Evolutionary conservation across 257 asterid species (phyloP).

Genomic region (Gynochthodes officinalis): DNA sequence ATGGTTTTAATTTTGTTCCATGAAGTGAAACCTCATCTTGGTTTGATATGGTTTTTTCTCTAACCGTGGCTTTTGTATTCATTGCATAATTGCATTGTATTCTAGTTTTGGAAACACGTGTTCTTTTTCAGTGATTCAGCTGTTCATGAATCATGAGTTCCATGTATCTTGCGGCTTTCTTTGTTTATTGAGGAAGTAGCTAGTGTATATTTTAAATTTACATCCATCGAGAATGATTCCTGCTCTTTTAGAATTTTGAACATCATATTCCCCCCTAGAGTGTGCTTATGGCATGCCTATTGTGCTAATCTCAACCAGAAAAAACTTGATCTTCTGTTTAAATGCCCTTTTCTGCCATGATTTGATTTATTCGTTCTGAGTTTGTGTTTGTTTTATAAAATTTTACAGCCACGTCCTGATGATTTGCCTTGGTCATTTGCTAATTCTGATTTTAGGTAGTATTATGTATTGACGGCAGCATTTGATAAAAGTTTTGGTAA

Average conservation of each 20-base stretch:
- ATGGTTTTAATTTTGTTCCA: conserved; percentile 3
- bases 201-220: conserved; percentile 1
- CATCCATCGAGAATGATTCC: not conserved
- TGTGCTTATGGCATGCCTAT: not conserved
- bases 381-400: not conserved
- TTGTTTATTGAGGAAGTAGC: conserved; percentile 2
- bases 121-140: not conserved
- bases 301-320: not conserved
- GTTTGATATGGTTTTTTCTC: not conserved
- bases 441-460: too few relatives aligned
- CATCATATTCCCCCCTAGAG: not conserved
- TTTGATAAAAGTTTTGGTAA: too few relatives aligned
- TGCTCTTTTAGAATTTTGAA: not conserved
- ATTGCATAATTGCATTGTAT: not conserved
- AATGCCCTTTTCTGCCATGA: not conserved
- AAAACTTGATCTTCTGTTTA: not conserved
- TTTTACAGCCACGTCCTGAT: not conserved
- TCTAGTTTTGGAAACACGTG: not conserved
- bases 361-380: not conserved
- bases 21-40: conserved; percentile 5
- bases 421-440: not conserved
- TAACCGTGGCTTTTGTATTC: not conserved
- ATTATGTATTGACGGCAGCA: too few relatives aligned
- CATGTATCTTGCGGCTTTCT: not conserved
- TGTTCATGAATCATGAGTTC: not conserved